phyloP scores from a whole-genome alignment of 2,329 filamentous ascomycete genomes.

The Colletotrichum tropicale region DNA sequence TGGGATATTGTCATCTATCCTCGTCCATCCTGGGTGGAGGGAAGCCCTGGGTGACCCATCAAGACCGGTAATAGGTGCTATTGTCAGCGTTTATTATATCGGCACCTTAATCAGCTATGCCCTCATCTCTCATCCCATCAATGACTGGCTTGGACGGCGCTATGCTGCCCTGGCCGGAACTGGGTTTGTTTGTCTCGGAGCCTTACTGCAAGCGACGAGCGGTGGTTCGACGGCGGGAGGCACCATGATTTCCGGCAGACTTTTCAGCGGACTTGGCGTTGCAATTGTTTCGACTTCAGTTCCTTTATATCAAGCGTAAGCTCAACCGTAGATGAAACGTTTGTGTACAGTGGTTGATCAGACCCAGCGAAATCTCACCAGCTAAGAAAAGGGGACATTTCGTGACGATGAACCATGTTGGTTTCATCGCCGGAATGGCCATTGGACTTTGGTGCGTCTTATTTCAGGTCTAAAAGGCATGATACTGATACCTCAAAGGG shows the following conservation, averaged over 20 bases:
- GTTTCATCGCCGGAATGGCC: constrained; percentile 59
- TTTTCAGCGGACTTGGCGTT: constrained; percentile 57
- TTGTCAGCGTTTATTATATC: constrained; percentile 63
- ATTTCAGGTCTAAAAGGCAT: neutral
- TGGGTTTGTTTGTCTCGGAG: constrained; percentile 50
- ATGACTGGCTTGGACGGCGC: constrained; percentile 56
- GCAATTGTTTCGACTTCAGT: constrained; percentile 61
- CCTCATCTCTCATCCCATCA: constrained; percentile 55
- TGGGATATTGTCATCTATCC: constrained; percentile 60
- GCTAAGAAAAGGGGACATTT: constrained; percentile 57
- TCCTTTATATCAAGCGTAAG: constrained; percentile 60
- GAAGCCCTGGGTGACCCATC: constrained; percentile 46
- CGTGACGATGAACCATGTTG: constrained; percentile 64
- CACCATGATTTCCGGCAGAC: constrained; percentile 55
- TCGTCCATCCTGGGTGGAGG: constrained; percentile 60
- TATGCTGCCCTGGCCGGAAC: constrained; percentile 54
- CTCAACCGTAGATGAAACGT: neutral
- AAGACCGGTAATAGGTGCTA: constrained; percentile 50
- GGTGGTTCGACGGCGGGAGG: constrained; percentile 42
- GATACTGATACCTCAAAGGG: constrained; percentile 39
- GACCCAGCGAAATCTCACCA: constrained; percentile 56
- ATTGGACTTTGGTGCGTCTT: constrained; percentile 55
- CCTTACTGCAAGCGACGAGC: constrained; percentile 50
- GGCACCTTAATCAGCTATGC: constrained; percentile 61
- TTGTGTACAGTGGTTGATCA: neutral